These are phyloP conservation scores for Tricholomella constricta DNA, from an alignment of 768 basidiomycete species.

Conservation along the genomic window DNA sequence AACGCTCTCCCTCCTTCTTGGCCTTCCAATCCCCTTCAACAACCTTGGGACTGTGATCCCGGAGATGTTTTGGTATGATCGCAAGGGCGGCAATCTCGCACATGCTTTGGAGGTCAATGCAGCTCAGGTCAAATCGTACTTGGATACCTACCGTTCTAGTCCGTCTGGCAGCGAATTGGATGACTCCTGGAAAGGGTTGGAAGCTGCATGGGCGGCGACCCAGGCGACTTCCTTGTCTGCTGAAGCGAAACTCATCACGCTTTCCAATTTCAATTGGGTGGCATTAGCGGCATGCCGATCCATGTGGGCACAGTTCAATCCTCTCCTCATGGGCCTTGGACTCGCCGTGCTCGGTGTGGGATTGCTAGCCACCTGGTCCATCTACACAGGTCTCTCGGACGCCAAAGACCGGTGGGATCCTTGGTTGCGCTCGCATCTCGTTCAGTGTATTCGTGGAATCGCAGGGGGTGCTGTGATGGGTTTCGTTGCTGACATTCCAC, in stretches of 20 bases:
- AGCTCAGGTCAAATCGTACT: conserved; percentile 73
- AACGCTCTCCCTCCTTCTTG: conserved; percentile 84
- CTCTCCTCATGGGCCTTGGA: conserved; percentile 74
- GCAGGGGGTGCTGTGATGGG: conserved; percentile 42
- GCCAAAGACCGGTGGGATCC: conserved; percentile 41
- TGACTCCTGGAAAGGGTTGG: conserved; percentile 56
- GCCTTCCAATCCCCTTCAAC: conserved; percentile 93
- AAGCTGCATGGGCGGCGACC: conserved; percentile 44
- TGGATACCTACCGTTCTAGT: conserved; percentile 74
- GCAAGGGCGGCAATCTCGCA: conserved; percentile 40
- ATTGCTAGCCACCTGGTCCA: conserved; percentile 52
- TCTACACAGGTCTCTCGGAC: conserved; percentile 52
- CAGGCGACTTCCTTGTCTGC: conserved; percentile 17
- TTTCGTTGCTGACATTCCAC: conserved; percentile 28
- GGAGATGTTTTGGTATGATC: conserved; percentile 76
- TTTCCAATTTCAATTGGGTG: conserved; percentile 56
- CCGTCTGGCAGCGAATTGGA: conserved; percentile 75
- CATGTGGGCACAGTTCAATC: conserved; percentile 96
- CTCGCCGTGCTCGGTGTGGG: conserved; percentile 60
- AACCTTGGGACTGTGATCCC: conserved; percentile 92
- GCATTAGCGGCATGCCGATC: conserved; percentile 73
- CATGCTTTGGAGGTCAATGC: conserved; percentile 72
- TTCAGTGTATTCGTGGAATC: conserved; percentile 33
- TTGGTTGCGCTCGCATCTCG: conserved; percentile 39
- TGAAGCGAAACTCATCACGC: conserved; percentile 38